These are phyloP conservation scores for Perkinsus marinus DNA, from an alignment of 169 alveolate species.

Conservation along the genomic window DNA sequence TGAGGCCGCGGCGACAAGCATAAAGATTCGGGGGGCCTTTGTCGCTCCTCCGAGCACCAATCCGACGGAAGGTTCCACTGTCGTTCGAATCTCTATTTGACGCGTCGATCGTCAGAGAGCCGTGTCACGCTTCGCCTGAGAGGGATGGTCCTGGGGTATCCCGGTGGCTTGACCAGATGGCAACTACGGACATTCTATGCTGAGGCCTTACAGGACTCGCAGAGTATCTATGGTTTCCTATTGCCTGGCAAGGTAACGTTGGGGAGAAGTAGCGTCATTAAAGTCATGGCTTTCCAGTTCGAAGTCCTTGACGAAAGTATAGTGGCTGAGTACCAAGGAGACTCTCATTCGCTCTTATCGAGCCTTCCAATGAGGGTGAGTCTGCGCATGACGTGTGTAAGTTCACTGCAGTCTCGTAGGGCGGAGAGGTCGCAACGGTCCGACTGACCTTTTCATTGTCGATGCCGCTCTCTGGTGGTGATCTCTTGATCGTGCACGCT, in stretches of 20 bases:
- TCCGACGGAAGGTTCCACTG: not conserved
- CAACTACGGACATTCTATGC: not conserved
- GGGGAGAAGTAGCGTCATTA: not conserved
- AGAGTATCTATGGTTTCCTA: not conserved
- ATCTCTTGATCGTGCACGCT: not conserved
- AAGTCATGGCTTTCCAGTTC: not conserved
- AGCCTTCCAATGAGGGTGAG: not conserved
- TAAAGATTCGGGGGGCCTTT: not conserved
- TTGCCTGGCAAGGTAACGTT: not conserved
- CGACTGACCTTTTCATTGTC: not conserved
- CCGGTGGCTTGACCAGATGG: not conserved
- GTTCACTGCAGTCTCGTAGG: not conserved
- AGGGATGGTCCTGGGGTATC: not conserved
- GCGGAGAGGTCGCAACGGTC: not conserved
- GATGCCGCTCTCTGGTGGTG: not conserved
- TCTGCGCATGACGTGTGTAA: not conserved
- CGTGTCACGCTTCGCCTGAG: not conserved
- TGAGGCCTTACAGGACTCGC: not conserved
- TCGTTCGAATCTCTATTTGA: not conserved
- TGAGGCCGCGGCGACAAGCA: not conserved
- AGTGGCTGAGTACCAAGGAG: not conserved
- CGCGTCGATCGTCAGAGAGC: not conserved
- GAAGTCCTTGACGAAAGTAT: not conserved
- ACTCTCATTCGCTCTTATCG: not conserved
- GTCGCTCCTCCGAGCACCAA: not conserved